Base-by-base conservation (phyloP, 1,139 yeast genomes). In the Lodderomyces pseudojiufengensis region DNA sequence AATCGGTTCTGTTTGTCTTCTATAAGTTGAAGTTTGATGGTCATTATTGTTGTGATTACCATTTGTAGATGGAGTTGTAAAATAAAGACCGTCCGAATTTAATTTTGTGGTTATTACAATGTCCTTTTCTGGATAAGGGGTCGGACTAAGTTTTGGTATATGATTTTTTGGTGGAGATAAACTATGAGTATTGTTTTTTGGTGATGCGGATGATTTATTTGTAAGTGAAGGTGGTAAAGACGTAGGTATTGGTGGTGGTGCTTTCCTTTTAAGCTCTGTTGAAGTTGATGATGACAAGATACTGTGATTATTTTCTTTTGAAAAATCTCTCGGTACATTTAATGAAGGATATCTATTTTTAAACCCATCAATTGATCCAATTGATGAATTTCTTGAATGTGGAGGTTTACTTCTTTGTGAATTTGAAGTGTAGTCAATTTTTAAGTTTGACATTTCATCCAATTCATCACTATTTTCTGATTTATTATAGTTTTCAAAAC, bases 311-410 rank as follows among this genome's bases (percentile, higher is more conserved):
- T 18, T 18, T 18, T 18, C 20, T 18, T 18, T 18, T 4, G 13
- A 16, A 22, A 12, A 13, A 32, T 23, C 24, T 8, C 30, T 28
- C 18, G 21, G 29, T 11, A 32, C 15, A 11, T 32, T 26, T 11
- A 43, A 24, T n/a, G 44, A 41, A 13, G 46, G 46, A 28, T 35
- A 43, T 12, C 46, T 31, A 13, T 29, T 16, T 22, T 39, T 35
- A 29, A 43, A 43, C n/a, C 35, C 36, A 18, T 29, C 33, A 16
- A 35, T 6, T 10, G 36, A 37, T 3, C 32, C 41, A 7, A 31
- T 9, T 1, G 39, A 36, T 3, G 35, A 31, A 5, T 24, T 12
- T n/a, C 35, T 23, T 11, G 39, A 31, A n/a, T 27, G 35, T n/a
- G 10, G 27, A 6, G 20, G 7, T 18, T 7, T 18, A 18, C 20